Evolutionary conservation across 495 filamentous ascomycete genomes (phyloP).

Genomic region (Daldinia vernicosa): DNA sequence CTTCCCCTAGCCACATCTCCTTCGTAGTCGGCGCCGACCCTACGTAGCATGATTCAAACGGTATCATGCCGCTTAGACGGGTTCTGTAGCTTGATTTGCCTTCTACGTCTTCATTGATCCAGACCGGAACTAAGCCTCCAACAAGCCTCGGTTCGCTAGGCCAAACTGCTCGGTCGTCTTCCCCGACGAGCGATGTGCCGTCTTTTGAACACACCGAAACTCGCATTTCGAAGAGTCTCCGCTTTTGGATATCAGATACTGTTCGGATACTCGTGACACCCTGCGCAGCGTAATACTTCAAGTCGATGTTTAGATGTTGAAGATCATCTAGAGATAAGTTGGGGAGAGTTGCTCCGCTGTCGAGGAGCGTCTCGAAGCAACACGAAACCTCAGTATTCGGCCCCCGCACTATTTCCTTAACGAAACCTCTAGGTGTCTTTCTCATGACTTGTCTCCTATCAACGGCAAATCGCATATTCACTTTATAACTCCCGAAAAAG

Average conservation of each 20-base stretch:
- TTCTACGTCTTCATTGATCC: conserved; percentile 4
- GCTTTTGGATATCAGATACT: conserved; percentile 22
- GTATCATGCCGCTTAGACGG: conserved; percentile 55
- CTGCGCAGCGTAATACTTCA: conserved; percentile 51
- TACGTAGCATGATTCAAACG: conserved; percentile 54
- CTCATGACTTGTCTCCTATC: conserved; percentile 14
- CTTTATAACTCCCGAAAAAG: conserved; percentile 19
- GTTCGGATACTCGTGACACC: conserved; percentile 37
- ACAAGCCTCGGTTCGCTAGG: conserved; percentile 31
- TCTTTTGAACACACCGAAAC: conserved; percentile 44
- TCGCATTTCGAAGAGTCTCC: conserved; percentile 54
- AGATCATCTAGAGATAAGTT: conserved; percentile 51
- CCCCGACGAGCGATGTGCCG: conserved; percentile 33
- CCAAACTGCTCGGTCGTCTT: conserved; percentile 37
- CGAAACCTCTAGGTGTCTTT: background rate
- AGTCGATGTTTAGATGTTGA: conserved; percentile 45
- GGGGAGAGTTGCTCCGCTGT: conserved; percentile 57
- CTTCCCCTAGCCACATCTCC: conserved; percentile 53
- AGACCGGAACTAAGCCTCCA: conserved; percentile 40
- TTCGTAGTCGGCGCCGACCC: conserved; percentile 51
- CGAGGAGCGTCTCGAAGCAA: conserved; percentile 49
- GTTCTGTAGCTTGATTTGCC: background rate
- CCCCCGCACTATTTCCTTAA: background rate
- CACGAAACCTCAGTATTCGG: conserved; percentile 10
- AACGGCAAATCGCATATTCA: conserved; percentile 23